phyloP scores from a whole-genome alignment of 2,329 filamentous ascomycete genomes.

The Epichloe sp. region DNA sequence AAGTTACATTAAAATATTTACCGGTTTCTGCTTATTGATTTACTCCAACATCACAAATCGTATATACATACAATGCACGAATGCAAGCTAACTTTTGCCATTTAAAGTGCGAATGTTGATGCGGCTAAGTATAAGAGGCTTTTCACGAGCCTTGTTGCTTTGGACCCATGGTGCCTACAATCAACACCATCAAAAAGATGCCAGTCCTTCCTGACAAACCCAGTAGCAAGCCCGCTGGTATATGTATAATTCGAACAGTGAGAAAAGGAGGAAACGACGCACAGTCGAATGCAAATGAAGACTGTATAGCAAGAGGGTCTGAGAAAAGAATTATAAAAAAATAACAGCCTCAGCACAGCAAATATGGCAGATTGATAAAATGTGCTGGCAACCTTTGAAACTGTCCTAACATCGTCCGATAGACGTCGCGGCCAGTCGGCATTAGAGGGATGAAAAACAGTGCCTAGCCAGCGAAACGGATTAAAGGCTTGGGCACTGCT shows the following conservation, averaged over 20 bases:
- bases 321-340: neutral
- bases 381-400: neutral
- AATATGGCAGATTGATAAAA: neutral
- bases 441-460: neutral
- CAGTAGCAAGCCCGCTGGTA: conserved; percentile 22
- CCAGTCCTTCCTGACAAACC: conserved; percentile 11
- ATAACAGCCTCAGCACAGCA: neutral
- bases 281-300: conserved; percentile 18
- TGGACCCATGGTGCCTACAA: neutral
- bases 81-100: neutral
- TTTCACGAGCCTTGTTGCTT: neutral
- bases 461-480: conserved; percentile 3
- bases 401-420: conserved; percentile 6
- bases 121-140: conserved; percentile 20
- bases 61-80: neutral
- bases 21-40: neutral
- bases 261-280: conserved; percentile 12
- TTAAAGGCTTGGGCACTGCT: neutral
- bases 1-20: too few relatives aligned
- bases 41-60: neutral
- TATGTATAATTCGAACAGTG: conserved; percentile 21
- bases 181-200: conserved; percentile 3
- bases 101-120: conserved; percentile 18
- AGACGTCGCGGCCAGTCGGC: neutral
- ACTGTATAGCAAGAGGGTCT: conserved; percentile 3